Conservation (phyloP, 78 protist species). For the Creolimax fragrantissima region DNA sequence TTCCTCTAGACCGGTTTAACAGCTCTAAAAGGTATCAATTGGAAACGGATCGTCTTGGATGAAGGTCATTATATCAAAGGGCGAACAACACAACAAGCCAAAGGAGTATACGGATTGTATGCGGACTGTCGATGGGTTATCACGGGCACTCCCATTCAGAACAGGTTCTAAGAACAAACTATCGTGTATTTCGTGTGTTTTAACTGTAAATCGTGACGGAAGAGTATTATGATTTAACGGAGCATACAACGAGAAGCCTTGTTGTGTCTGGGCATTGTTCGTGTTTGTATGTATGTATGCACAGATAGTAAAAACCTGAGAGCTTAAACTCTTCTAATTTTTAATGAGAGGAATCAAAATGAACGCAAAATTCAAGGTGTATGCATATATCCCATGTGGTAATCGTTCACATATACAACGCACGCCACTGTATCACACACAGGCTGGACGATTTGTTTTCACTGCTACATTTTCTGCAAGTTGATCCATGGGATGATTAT, state of each 20-base stretch:
- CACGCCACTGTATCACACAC: too few species aligned
- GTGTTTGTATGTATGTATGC: too few species aligned
- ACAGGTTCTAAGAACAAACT: neutral
- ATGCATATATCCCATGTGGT: too few species aligned
- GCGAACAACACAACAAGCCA: neutral
- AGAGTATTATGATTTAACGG: too few species aligned
- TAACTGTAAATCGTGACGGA: too few species aligned
- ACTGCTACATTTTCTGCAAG: neutral
- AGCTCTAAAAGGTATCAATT: neutral
- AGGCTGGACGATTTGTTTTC: neutral
- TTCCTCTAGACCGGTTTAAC: neutral
- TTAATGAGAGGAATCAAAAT: too few species aligned
- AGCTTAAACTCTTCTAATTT: neutral
- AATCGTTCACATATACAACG: too few species aligned
- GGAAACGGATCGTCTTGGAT: neutral
- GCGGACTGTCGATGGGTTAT: neutral
- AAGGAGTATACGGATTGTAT: neutral
- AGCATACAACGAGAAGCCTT: too few species aligned
- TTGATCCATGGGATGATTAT: neutral
- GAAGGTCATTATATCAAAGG: neutral
- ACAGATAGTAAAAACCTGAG: neutral
- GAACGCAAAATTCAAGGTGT: too few species aligned
- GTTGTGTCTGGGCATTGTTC: too few species aligned
- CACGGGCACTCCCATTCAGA: neutral
- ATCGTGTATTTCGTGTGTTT: too few species aligned